Conservation (phyloP, 129 eudicot genomes). For the Ambrosia trifida region DNA sequence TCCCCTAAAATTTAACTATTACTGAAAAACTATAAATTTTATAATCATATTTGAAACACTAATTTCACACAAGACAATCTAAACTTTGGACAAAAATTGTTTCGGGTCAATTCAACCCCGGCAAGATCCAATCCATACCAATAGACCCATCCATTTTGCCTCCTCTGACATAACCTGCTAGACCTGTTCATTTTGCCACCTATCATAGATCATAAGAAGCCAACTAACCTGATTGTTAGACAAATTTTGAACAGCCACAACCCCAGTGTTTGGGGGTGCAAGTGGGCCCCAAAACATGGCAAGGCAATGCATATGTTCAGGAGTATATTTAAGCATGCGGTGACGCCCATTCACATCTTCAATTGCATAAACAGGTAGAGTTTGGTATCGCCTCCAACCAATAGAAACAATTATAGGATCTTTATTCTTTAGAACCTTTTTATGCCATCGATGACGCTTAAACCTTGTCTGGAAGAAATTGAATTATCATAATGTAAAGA, state of each 20-base stretch:
- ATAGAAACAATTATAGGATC: slow-evolving; percentile 89
- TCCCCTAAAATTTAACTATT: neutral
- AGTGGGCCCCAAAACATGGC: slow-evolving; percentile 99
- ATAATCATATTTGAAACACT: neutral
- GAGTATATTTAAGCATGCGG: slow-evolving; percentile 96
- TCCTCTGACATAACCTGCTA: neutral
- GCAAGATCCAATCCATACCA: neutral
- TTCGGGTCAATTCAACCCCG: neutral
- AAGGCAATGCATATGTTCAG: slow-evolving; percentile 97
- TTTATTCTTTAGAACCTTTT: slow-evolving; percentile 80
- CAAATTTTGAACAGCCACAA: slow-evolving; percentile 86
- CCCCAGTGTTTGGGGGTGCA: slow-evolving; percentile 93
- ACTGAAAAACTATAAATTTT: neutral
- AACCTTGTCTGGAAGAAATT: slow-evolving; percentile 57
- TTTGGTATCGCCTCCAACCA: slow-evolving; percentile 98
- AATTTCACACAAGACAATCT: neutral
- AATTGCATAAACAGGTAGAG: slow-evolving; percentile 81
- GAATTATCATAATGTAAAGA: slow-evolving; percentile 1
- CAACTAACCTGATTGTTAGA: slow-evolving; percentile 67
- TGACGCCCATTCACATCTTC: slow-evolving; percentile 84
- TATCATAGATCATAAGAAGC: slow-evolving; percentile 6
- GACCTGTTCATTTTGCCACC: neutral
- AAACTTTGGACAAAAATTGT: neutral
- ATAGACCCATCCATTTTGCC: neutral
- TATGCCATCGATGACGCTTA: slow-evolving; percentile 97